Base-by-base conservation (phyloP, 306 rosid genomes). In the Medicago lupulina region DNA sequence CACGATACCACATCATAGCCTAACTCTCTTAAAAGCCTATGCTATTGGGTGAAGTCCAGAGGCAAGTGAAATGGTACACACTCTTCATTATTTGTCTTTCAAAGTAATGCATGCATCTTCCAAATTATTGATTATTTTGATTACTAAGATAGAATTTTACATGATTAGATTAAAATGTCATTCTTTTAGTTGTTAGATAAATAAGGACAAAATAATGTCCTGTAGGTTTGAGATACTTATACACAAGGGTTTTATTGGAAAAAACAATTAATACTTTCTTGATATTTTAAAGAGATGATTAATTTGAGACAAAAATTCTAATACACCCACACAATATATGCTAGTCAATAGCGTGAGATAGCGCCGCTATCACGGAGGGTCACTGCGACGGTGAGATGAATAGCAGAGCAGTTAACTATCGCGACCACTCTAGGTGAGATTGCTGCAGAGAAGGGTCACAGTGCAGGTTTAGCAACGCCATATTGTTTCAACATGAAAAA, bases 241-340 rank as follows among this genome's bases (percentile, higher is more conserved):
- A 39, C 15, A 17, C 38, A 19, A 67, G 53, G 71, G 36, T 17
- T 41, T 6, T 18, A 18, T 4, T 67, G 71, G 38, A 18, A 44
- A 67, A 41, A 67, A 23, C 51, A 67, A 67, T 12, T 18, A 14
- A 43, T 43, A 6, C 5, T 18, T 66, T 66, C 36, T 41, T 6
- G 38, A 41, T 66, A 41, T 41, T 66, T 44, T 66, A 43, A 66
- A 66, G 38, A 16, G 23, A n/a, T 28, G 38, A 63, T 13, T 61
- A 14, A 61, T 31, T 31, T 23, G 9, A 9, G 15, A 36, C 28
- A 63, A 63, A 61, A 31, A 23, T 9, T 36, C 6, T 62, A 36
- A 4, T 9, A 16, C 36, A 21, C 31, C 19, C 23, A 51, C 5
- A 51, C 23, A 65, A 62, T n/a, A 76, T 62, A 31, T 23, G 28